Percentiles rank a stretch among this genome's conserved stretches.
Evolutionary conservation across 768 basidiomycete species (phyloP).

Genomic region (Kockovaella imperatae): DNA sequence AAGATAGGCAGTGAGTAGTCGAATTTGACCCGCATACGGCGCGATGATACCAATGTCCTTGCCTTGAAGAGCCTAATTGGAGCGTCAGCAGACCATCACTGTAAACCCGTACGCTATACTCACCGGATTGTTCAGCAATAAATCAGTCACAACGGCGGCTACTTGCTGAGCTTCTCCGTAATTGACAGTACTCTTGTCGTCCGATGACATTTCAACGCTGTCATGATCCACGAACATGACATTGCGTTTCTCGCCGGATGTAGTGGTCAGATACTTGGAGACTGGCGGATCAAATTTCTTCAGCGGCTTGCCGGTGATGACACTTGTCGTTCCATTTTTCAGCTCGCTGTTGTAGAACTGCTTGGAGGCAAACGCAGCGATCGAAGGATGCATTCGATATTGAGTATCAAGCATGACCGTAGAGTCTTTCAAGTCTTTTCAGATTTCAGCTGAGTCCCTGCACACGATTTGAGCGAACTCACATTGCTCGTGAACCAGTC

Average conservation of each 20-base stretch:
- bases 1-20: conserved; percentile 61
- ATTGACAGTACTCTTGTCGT: conserved; percentile 73
- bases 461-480: conserved; percentile 41
- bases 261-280: conserved; percentile 48
- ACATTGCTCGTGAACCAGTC: conserved; percentile 77
- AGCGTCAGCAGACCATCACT: background rate
- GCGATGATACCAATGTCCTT: conserved; percentile 84
- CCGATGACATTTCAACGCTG: conserved; percentile 64
- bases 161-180: conserved; percentile 69
- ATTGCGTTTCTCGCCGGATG: conserved; percentile 51
- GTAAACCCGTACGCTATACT: conserved; percentile 23
- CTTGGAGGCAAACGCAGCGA: conserved; percentile 74
- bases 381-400: conserved; percentile 89
- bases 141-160: conserved; percentile 70
- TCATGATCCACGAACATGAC: conserved; percentile 78
- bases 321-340: conserved; percentile 63
- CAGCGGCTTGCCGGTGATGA: conserved; percentile 49
- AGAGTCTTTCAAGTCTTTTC: conserved; percentile 72
- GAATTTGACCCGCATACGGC: conserved; percentile 82
- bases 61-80: conserved; percentile 54
- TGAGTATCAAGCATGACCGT: conserved; percentile 89
- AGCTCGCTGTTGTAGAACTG: conserved; percentile 72
- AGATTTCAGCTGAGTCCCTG: background rate
- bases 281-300: conserved; percentile 57
- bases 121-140: conserved; percentile 66